These are phyloP conservation scores for Rhynchospora pubera DNA, from an alignment of 176 grass and related monocot species.

Conservation along the genomic window DNA sequence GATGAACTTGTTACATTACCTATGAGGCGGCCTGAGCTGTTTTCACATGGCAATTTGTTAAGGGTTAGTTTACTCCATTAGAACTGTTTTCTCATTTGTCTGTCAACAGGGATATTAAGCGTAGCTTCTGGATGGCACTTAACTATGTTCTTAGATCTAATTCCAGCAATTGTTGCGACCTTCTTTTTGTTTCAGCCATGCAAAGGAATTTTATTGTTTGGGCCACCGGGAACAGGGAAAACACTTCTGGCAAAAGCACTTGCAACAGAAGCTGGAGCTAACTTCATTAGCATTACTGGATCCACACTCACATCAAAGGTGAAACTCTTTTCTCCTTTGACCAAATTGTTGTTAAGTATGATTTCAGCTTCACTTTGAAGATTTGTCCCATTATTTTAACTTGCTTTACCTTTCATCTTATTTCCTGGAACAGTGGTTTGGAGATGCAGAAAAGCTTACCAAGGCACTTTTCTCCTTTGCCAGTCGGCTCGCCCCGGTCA, in stretches of 20 bases:
- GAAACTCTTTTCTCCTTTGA: conserved; percentile 10
- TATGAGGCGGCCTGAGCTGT: conserved; percentile 94
- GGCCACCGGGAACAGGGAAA: conserved; percentile 93
- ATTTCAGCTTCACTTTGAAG: neutral
- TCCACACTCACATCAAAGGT: conserved; percentile 96
- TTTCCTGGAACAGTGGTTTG: conserved; percentile 83
- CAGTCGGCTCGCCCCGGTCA: conserved; percentile 66
- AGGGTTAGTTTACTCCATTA: conserved; percentile 42
- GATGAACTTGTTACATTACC: conserved; percentile 93
- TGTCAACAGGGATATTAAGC: neutral
- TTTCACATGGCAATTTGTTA: conserved; percentile 81
- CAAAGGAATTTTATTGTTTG: conserved; percentile 97
- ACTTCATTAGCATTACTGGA: conserved; percentile 92
- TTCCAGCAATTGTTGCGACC: neutral
- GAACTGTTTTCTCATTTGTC: conserved; percentile 17
- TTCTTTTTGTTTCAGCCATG: conserved; percentile 54
- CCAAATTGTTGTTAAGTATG: neutral
- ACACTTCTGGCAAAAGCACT: conserved; percentile 97
- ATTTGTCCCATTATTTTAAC: neutral
- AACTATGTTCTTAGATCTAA: neutral
- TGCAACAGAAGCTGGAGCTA: conserved; percentile 94
- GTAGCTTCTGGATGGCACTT: neutral
- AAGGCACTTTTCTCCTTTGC: conserved; percentile 99
- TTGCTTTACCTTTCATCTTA: conserved; percentile 25
- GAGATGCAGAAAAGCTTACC: conserved; percentile 94